Evolutionary conservation across 495 filamentous ascomycete genomes (phyloP), one percentile per base, ranked within the genome.

Genomic region (Talaromyces liani): DNA sequence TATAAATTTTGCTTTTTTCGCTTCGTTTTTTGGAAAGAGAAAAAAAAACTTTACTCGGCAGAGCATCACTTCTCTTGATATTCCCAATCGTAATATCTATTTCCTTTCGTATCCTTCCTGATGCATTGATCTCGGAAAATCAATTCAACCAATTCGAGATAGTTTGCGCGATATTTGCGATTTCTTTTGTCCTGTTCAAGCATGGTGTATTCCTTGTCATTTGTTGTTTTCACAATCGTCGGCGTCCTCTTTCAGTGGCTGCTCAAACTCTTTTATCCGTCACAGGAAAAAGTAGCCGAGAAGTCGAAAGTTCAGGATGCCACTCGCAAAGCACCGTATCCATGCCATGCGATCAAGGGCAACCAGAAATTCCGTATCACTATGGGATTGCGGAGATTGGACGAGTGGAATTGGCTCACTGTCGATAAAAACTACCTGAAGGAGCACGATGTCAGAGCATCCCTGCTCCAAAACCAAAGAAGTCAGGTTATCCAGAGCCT

Each of bases 371-470:
- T 79, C 63, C 71, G 76, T 27, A 75, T 84, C 60, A 79, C 80
- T 66, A 84, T 85, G 83, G 83, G 84, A 41, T 73, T 86, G 20
- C 77, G 77, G 62, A 80, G 76, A 64, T 69, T 85, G 31, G 81
- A 84, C 49, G 63, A 67, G 18, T 68, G 72, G 49, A 82, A 84
- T 53, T 86, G 82, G 84, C 73, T 86, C 33, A 82, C 78, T 1
- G 64, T 85, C 36, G 83, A 85, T 67, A 74, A 79, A 51, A 75
- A 77, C 62, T 85, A 85, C 60, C 72, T 75, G 66, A 73, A 75
- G 29, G 81, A 82, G 63, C 80, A 83, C 67, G 63, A 66, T 2
- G 72, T 83, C 27, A 74, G 82, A 25, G 67, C 67, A 18, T 65
- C 75, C 25, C 73, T 85, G 60, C 73, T 85, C 5, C 57, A 67